phyloP scores from a whole-genome alignment of 2,329 filamentous ascomycete species.

The Ilyonectria robusta region DNA sequence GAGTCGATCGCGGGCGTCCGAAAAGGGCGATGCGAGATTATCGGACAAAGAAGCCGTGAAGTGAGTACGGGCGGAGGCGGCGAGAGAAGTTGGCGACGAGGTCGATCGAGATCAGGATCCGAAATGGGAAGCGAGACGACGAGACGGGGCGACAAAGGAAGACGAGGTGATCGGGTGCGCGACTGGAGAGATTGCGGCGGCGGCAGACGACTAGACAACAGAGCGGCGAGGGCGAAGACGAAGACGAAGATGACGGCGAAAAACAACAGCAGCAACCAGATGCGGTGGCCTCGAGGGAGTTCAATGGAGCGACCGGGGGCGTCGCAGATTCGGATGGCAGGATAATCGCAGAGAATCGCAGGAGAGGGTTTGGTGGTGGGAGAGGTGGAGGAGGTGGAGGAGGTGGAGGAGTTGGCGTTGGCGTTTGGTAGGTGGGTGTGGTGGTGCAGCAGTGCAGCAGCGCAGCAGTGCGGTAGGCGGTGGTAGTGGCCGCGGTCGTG shows the following conservation, averaged over 20 bases:
- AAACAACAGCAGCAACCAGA: constrained; percentile 1
- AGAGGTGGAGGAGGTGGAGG: constrained; percentile 19
- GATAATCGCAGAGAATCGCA: not conserved
- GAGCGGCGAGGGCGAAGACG: constrained; percentile 23
- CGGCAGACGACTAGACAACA: constrained; percentile 29
- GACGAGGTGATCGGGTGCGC: constrained; percentile 26
- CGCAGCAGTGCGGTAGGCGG: not conserved
- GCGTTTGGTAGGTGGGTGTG: not conserved
- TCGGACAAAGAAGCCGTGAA: constrained; percentile 13
- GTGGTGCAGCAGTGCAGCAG: constrained; percentile 6
- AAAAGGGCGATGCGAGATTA: constrained; percentile 18
- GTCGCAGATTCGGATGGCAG: constrained; percentile 24
- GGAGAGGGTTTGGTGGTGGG: constrained; percentile 1
- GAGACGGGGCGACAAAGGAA: constrained; percentile 5
- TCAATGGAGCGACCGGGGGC: constrained; percentile 38
- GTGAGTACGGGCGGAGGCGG: constrained; percentile 17
- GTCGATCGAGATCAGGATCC: constrained; percentile 29
- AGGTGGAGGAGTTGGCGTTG: constrained; percentile 20
- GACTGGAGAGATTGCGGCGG: constrained; percentile 31
- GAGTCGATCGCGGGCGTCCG: constrained; percentile 16
- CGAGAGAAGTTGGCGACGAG: constrained; percentile 18
- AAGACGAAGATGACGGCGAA: constrained; percentile 9
- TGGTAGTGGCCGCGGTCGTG: constrained; percentile 20
- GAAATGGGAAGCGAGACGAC: constrained; percentile 18
- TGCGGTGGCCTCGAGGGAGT: constrained; percentile 5